These are phyloP conservation scores for Circinella minor DNA, from an alignment of 371 early-diverging fungal species.

Conservation along the genomic window DNA sequence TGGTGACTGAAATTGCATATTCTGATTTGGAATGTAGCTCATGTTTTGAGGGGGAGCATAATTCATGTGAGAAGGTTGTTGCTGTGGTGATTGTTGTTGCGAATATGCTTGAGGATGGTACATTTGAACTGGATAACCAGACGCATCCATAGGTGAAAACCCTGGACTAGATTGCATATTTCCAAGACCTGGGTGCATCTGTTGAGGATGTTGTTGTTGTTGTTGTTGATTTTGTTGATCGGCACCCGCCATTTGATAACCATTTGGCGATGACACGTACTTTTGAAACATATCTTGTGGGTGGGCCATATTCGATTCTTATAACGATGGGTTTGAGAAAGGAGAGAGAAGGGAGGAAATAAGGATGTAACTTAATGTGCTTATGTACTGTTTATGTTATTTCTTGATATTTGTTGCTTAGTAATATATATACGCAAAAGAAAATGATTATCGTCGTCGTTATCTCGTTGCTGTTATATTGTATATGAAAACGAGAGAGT, in stretches of 20 bases:
- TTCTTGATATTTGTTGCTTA: too few relatives aligned
- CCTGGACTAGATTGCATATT: slow-evolving; percentile 20
- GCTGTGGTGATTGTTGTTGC: slow-evolving; percentile 28
- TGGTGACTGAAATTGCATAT: slow-evolving; percentile 16
- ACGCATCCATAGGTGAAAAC: slow-evolving; percentile 8
- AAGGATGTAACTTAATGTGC: not conserved
- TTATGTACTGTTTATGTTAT: too few relatives aligned
- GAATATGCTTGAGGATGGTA: slow-evolving; percentile 26
- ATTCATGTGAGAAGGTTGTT: slow-evolving; percentile 26
- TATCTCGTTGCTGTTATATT: too few relatives aligned
- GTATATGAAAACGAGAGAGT: not conserved
- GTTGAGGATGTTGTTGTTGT: slow-evolving; percentile 26
- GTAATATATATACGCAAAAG: too few relatives aligned
- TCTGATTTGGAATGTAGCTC: slow-evolving; percentile 20
- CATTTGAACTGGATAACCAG: slow-evolving; percentile 20
- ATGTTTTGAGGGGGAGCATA: slow-evolving; percentile 11
- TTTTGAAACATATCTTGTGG: slow-evolving; percentile 31
- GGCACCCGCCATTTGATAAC: slow-evolving; percentile 24
- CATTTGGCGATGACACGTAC: slow-evolving; percentile 23
- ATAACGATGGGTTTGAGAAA: not conserved
- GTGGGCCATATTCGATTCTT: slow-evolving; percentile 20
- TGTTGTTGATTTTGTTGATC: slow-evolving; percentile 12
- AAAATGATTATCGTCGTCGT: too few relatives aligned
- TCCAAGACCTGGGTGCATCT: slow-evolving; percentile 23
- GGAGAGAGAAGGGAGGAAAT: not conserved